Base-by-base conservation (phyloP, 805 yeast species). In the Ogataea neopini region DNA sequence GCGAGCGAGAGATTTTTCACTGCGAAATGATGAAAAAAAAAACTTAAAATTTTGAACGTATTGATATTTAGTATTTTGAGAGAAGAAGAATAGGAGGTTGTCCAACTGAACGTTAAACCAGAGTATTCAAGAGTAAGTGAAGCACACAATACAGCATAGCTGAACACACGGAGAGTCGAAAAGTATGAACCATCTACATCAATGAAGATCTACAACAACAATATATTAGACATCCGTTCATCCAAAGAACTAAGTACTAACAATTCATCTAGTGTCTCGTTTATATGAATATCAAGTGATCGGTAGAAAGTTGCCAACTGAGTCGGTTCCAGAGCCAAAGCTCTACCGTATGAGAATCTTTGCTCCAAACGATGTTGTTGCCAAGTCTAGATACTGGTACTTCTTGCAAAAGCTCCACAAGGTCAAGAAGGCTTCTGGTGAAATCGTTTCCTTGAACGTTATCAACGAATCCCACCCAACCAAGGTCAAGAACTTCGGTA, bases 311-410 rank as follows among this genome's bases (percentile, higher is more conserved):
- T 88, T 94, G 77, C 99, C 99, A 68, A 90, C 97, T 72, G 98
- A 90, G 79, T 80, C 91, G 70, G 96, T 88, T 72, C 97, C 98
- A 71, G 97, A 91, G 81, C 99, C 99, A 78, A 94, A 92, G 86
- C 88, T 94, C 80, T 94, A 86, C 96, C 89, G 99, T 78, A 94
- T 94, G 98, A 90, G 97, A 84, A 90, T 94, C 80, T 94, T 94
- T 76, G 99, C 99, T 73, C 91, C 96, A 70, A 94, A 94, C 83
- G 87, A 83, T 68, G 98, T 94, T 75, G 95, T 94, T 75, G 99
- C 99, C 74, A 94, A 94, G 86, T 94, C 99, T 70, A 92, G 99
- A 83, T 94, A 89, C 96, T 94, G 99, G 99, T 94, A 94, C 84
- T 94, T 94, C 84, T 86, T 94, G 81, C 96, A 92, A 80, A 91